Conservation (phyloP, 2,329 filamentous ascomycete species). For the Botrytis paeoniae region DNA sequence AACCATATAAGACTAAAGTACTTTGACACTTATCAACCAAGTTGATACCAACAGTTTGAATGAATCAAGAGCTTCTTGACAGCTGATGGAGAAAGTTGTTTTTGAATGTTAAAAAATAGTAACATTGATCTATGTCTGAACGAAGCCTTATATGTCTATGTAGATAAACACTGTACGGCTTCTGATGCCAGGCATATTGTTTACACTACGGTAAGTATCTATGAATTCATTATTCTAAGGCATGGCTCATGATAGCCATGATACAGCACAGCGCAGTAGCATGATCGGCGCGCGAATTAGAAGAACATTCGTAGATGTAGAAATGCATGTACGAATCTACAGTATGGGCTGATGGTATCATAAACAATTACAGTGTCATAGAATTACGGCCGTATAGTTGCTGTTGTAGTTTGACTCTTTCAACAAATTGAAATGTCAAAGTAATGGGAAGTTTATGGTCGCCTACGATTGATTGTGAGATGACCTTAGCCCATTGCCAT, state of each 20-base stretch:
- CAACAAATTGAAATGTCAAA: not conserved
- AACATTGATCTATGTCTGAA: not conserved
- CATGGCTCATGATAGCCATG: no score
- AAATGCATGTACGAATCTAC: not conserved
- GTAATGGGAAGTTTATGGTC: no score
- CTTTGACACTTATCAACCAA: no score
- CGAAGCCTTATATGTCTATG: not conserved
- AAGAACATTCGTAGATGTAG: not conserved
- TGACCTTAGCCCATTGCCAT: not conserved
- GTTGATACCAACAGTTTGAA: no score
- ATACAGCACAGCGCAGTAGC: not conserved
- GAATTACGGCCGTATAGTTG: not conserved
- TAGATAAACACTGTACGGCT: not conserved
- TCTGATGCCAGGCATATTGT: accelerated
- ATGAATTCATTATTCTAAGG: no score
- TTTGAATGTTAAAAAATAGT: no score
- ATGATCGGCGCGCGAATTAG: not conserved
- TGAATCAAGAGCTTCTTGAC: no score
- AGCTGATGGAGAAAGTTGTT: not conserved
- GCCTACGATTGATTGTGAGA: not conserved
- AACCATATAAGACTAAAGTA: no score
- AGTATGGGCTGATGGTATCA: not conserved
- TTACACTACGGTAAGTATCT: not conserved
- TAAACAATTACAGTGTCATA: accelerated
- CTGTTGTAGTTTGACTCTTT: not conserved